Conservation (phyloP, 257 asterid species). For the Salvia rosmarinus region DNA sequence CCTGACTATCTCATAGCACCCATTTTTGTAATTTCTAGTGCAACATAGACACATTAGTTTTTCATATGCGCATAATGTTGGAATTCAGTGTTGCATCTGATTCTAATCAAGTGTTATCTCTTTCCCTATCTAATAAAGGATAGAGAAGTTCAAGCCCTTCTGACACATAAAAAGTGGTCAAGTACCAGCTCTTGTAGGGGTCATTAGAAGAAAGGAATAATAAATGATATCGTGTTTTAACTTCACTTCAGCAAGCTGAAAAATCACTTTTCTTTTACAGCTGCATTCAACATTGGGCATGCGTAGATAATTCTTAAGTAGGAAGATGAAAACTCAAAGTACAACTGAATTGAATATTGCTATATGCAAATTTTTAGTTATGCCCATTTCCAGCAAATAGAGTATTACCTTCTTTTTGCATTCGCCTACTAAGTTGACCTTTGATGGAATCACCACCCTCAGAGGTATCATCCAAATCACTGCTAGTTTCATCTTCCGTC, state of each 20-base stretch:
- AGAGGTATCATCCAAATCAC: conserved; percentile 53
- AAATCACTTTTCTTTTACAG: conserved; percentile 2
- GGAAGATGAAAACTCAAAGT: conserved; percentile 1
- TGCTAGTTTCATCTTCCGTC: conserved; percentile 61
- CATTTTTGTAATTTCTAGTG: background rate
- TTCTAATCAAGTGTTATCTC: background rate
- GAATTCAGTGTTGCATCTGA: background rate
- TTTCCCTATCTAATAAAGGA: background rate
- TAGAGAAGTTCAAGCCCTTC: background rate
- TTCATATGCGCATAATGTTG: conserved; percentile 1
- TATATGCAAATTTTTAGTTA: background rate
- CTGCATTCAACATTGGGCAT: background rate
- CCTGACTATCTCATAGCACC: background rate
- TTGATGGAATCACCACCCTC: conserved; percentile 61
- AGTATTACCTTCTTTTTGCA: conserved; percentile 93
- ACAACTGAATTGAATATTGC: background rate
- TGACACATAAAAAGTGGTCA: background rate
- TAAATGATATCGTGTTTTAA: background rate
- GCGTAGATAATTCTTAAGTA: background rate
- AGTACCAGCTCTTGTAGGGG: background rate
- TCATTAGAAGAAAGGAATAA: background rate
- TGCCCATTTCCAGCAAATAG: conserved; percentile 7
- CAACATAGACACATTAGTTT: background rate
- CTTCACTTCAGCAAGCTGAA: conserved; percentile 18
- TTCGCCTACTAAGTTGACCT: conserved; percentile 95